phyloP scores from a whole-genome alignment of 345 rosid species.

The Ricinus communis region DNA sequence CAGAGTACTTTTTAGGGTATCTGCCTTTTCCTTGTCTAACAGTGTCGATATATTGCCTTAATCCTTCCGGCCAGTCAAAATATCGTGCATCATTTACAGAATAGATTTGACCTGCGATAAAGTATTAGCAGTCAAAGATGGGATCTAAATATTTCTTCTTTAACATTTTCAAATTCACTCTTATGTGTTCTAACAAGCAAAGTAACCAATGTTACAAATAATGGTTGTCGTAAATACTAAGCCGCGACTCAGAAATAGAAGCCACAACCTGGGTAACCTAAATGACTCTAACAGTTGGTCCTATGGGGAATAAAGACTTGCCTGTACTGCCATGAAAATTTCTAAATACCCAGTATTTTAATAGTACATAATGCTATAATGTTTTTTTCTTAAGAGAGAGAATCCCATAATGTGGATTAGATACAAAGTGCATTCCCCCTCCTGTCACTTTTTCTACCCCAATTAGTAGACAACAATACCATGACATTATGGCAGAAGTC shows the following conservation, averaged over 20 bases:
- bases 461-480: not conserved
- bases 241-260: no score
- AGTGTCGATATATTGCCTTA: constrained; percentile 75
- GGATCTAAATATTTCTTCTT: not conserved
- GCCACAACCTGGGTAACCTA: not conserved
- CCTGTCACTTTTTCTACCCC: not conserved
- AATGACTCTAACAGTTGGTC: no score
- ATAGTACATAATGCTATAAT: not conserved
- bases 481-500: no score
- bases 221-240: no score
- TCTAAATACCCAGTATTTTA: not conserved
- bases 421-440: not conserved
- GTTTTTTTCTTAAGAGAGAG: no score
- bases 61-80: constrained; percentile 93
- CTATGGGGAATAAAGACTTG: not conserved
- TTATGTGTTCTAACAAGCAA: not conserved
- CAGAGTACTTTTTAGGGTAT: constrained; percentile 87
- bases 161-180: not conserved
- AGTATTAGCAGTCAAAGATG: constrained; percentile 5
- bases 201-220: not conserved
- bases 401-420: no score
- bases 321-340: not conserved
- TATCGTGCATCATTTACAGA: constrained; percentile 93
- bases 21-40: constrained; percentile 87
- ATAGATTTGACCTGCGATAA: constrained; percentile 74